Conservation (phyloP, 139 green algal genomes). For the Chlamydomonas incerta region DNA sequence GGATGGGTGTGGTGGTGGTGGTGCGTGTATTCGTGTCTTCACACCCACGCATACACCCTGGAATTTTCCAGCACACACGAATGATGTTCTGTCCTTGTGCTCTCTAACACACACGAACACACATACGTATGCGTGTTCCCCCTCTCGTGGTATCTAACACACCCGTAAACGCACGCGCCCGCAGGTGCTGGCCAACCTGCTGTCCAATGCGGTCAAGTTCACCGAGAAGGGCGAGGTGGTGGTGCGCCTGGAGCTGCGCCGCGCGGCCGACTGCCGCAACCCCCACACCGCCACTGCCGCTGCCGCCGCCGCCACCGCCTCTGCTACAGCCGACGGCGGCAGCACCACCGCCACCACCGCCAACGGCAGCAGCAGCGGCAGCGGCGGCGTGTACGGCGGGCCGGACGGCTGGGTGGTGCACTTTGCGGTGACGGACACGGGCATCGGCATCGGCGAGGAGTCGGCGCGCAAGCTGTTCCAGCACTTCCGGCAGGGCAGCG, state of each 20-base stretch:
- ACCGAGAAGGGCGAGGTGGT: slow-evolving; percentile 73
- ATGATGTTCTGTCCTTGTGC: too few species aligned
- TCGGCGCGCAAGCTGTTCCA: slow-evolving; percentile 80
- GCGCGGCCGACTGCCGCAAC: neutral
- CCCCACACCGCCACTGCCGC: neutral
- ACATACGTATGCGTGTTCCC: too few species aligned
- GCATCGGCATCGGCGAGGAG: slow-evolving; percentile 77
- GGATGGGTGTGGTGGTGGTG: neutral
- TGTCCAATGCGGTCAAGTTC: slow-evolving; percentile 87
- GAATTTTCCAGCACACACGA: too few species aligned
- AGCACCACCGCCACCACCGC: neutral
- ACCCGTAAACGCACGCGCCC: neutral
- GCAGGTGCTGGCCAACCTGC: slow-evolving; percentile 74
- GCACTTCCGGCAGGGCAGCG: slow-evolving; percentile 76
- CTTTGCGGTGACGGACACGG: slow-evolving; percentile 84
- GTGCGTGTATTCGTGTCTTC: too few species aligned
- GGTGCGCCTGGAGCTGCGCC: slow-evolving; percentile 26
- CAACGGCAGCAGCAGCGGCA: neutral
- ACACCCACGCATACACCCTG: too few species aligned
- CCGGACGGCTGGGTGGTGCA: slow-evolving; percentile 47
- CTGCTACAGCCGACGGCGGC: neutral
- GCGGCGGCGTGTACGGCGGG: neutral
- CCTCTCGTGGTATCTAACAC: too few species aligned
- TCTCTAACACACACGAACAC: too few species aligned
- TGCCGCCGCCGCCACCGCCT: neutral